Evolutionary conservation across 129 eudicot genomes (phyloP), one percentile per base, ranked within the genome.

Genomic region (Gnaphalium uliginosum): DNA sequence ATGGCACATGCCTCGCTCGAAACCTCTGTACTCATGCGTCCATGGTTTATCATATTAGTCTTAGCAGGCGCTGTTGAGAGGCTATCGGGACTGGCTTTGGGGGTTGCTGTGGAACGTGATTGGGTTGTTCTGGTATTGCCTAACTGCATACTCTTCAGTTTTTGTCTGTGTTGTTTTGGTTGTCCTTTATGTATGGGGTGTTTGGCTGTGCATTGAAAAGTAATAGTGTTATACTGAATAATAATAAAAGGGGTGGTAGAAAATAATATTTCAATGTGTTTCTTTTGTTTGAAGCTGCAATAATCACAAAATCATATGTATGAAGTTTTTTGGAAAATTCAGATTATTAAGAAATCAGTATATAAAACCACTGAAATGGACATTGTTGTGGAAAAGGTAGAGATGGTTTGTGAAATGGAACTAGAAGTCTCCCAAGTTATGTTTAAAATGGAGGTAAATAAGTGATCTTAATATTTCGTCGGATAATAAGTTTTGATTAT

Each of bases 21-120:
- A 50, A 83, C 91, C 48, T 87, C 96, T 53, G 84, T 89, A 53
- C 97, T 93, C 71, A 81, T 81, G 78, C 90, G 88, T 24, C 97
- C 98, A 79, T 94, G 98, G 97, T 94, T 94, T 89, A 76, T 86
- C 72, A 73, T 89, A 64, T 88, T 91, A 74, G 97, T 91, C 30
- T 74, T 94, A 83, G 98, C 96, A 29, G 87, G 95, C 33, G 96
- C 97, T 37, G 83, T 91, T 72, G 98, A 94, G 82, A 89, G 97
- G 82, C 85, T 94, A 66, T 87, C 87, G 68, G 98, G 98, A 66
- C 75, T 94, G 70, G 97, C 97, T 82, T 81, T 94, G 69, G 98
- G 98, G 26, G 97, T 94, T 79, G 98, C 97, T 19, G 79, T 87
- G 70, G 98, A 94, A 84, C 98, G 98, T 72, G 98, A 94, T 80